These are phyloP conservation scores for Venturia carpophila DNA, from an alignment of 2,329 filamentous ascomycete genomes.

Conservation along the genomic window DNA sequence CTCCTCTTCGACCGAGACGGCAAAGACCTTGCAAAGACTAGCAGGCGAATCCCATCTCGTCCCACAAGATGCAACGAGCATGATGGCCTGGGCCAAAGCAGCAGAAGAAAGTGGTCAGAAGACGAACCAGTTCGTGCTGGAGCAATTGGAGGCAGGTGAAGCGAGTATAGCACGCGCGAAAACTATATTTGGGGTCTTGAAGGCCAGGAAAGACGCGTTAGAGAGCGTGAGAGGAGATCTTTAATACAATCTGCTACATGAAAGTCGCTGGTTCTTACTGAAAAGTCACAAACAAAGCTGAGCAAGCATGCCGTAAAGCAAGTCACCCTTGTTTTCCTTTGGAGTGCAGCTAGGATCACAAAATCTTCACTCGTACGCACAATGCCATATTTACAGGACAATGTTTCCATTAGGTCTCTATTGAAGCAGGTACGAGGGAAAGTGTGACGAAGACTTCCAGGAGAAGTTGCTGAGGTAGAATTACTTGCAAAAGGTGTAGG, in stretches of 20 bases:
- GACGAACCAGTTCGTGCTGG: constrained; percentile 15
- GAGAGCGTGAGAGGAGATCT: constrained; percentile 10
- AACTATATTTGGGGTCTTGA: constrained; percentile 10
- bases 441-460: neutral
- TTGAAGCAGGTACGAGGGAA: neutral
- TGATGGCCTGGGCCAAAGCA: constrained; percentile 20
- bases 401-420: neutral
- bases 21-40: constrained; percentile 28
- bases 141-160: constrained; percentile 14
- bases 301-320: no score
- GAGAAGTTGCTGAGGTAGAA: neutral
- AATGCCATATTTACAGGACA: no score
- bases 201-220: constrained; percentile 8
- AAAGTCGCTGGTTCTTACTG: no score
- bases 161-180: constrained; percentile 15
- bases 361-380: no score
- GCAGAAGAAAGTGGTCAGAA: constrained; percentile 16
- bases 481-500: neutral
- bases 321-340: no score
- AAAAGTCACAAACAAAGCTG: no score
- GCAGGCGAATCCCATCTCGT: constrained; percentile 34
- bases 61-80: constrained; percentile 24
- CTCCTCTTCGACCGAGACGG: constrained; percentile 26
- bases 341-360: no score
- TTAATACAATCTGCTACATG: neutral